Conservation (phyloP, 352 stramenopile genomes). For the Phytopythium montanum region DNA sequence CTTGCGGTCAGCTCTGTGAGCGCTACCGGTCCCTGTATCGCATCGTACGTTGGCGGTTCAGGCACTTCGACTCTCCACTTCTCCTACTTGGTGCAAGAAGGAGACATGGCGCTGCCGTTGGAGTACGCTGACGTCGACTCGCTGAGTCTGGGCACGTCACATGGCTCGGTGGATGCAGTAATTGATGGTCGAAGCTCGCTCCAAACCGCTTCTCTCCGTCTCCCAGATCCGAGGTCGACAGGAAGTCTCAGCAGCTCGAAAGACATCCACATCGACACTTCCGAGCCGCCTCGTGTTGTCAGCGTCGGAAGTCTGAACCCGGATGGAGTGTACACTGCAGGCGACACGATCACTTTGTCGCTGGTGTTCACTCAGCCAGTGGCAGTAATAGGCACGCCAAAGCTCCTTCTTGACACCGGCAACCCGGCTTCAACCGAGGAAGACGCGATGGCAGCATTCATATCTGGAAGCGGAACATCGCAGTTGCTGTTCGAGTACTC, state of each 20-base stretch:
- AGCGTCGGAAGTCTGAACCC: slow-evolving; percentile 38
- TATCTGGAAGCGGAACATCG: slow-evolving; percentile 33
- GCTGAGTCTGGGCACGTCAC: slow-evolving; percentile 21
- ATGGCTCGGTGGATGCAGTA: slow-evolving; percentile 20
- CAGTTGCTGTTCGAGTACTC: slow-evolving; percentile 53
- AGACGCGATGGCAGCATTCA: slow-evolving; percentile 27
- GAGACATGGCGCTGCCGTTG: slow-evolving; percentile 56
- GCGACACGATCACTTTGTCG: slow-evolving; percentile 36
- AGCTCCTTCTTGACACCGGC: slow-evolving; percentile 30
- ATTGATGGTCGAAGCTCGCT: slow-evolving; percentile 15
- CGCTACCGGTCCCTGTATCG: slow-evolving; percentile 7
- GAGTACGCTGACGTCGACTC: slow-evolving; percentile 54
- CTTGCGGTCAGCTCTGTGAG: slow-evolving; percentile 34
- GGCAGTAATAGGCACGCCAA: slow-evolving; percentile 36
- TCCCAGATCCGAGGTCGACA: slow-evolving; percentile 34
- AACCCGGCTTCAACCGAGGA: slow-evolving; percentile 10
- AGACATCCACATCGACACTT: slow-evolving; percentile 61
- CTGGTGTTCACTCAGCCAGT: slow-evolving; percentile 56
- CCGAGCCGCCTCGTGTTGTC: slow-evolving; percentile 49
- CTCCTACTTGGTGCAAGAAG: slow-evolving; percentile 26
- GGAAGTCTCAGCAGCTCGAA: slow-evolving; percentile 62
- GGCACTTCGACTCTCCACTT: slow-evolving; percentile 38
- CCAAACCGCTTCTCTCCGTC: slow-evolving; percentile 31
- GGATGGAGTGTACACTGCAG: slow-evolving; percentile 57
- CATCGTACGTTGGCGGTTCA: slow-evolving; percentile 16